Evolutionary conservation across 352 stramenopile species (phyloP), one percentile per base, ranked within the genome.

Genomic region (Ophiocytium majus): DNA sequence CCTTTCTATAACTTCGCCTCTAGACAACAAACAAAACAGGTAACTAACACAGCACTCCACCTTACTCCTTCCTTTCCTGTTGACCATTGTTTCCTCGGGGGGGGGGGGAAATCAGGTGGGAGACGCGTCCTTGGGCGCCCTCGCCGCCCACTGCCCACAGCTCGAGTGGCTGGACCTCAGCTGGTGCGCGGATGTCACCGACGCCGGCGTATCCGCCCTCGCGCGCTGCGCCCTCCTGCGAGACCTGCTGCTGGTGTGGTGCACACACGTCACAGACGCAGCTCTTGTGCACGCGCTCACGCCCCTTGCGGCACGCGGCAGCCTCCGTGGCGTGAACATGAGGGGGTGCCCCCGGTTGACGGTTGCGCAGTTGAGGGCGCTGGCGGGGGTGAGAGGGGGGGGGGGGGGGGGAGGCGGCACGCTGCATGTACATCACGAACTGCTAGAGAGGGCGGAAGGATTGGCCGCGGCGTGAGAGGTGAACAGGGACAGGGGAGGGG

Each of bases 121-220:
- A 5, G 78, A 86, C 63, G 34, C n/a, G 31, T 50, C 83, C 74
- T 63, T 86, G 83, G 50, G 63, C 35, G 83, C 83, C n/a, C 36
- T 86, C 31, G 82, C 83, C 19, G 28, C 63, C 23, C 50, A 63
- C 19, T 87, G 83, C 50, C 33, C 63, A 63, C 81, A 37, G 64
- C 79, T 87, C 79, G 79, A 81, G 66, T 85, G 64, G 83, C 33
- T 87, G 28, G 80, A 87, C 74, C 35, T 81, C 0, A 82, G 79
- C 31, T 84, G 83, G 79, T 87, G 83, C 74, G 83, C 79, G 23
- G 49, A 36, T 28, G 50, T 87, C 0, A 85, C 83, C 9, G 83
- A 87, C 79, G n/a, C 9, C 19, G 83, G 83, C 5, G 66, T 87
- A 9, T 50, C 34, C 36, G 74, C 35, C 17, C 83, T 87, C 1